Evolutionary conservation across 2,329 filamentous ascomycete species (phyloP).

Genomic region (Penicillium sumatraense): DNA sequence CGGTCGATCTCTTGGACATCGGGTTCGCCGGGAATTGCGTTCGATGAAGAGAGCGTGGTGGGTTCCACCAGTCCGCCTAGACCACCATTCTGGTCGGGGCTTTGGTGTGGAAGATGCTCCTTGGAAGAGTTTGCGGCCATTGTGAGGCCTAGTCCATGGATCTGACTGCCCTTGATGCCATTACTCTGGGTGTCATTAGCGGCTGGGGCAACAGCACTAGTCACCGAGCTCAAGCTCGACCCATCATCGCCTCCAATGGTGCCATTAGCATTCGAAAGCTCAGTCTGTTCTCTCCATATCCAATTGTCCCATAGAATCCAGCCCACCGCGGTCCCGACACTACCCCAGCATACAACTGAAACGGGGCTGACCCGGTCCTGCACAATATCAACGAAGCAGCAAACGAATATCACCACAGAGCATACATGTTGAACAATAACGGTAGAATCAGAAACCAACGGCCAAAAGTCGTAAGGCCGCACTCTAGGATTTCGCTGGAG

Average conservation of each 20-base stretch:
- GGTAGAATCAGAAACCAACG: slow-evolving; percentile 89
- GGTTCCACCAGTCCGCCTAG: slow-evolving; percentile 52
- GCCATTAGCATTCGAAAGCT: slow-evolving; percentile 33
- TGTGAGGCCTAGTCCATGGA: slow-evolving; percentile 50
- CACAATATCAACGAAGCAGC: slow-evolving; percentile 90
- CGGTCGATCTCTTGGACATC: slow-evolving; percentile 29
- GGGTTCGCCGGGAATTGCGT: slow-evolving; percentile 27
- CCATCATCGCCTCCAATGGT: slow-evolving; percentile 41
- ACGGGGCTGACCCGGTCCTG: slow-evolving; percentile 86
- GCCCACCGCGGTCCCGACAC: slow-evolving; percentile 78
- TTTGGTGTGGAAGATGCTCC: slow-evolving; percentile 33
- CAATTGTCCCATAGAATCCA: slow-evolving; percentile 94
- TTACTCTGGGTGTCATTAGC: slow-evolving; percentile 31
- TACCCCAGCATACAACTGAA: slow-evolving; percentile 85
- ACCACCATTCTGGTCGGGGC: slow-evolving; percentile 47
- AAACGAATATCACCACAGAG: slow-evolving; percentile 91
- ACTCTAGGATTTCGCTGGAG: slow-evolving; percentile 92
- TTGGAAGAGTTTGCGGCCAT: slow-evolving; percentile 43
- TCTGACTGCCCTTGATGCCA: slow-evolving; percentile 35
- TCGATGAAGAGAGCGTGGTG: slow-evolving; percentile 25
- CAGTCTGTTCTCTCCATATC: slow-evolving; percentile 72
- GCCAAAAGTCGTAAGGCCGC: slow-evolving; percentile 97
- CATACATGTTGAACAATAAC: slow-evolving; percentile 97
- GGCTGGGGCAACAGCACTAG: slow-evolving; percentile 36
- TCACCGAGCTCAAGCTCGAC: slow-evolving; percentile 46